Evolutionary conservation across 371 early-diverging fungal species (phyloP), one percentile per base, ranked within the genome.

Genomic region (Mortierella sp.): DNA sequence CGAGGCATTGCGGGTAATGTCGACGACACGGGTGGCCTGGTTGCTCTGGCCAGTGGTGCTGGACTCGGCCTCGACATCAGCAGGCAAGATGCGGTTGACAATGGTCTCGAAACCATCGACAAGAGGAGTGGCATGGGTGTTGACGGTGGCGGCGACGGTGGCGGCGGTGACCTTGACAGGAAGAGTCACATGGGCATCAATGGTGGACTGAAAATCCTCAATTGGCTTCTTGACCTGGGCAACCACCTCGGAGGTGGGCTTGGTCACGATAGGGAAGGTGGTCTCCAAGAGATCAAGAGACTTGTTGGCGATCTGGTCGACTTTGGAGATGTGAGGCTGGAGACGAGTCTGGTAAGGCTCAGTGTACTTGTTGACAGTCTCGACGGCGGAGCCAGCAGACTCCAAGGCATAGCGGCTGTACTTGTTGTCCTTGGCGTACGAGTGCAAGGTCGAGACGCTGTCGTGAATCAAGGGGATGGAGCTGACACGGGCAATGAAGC

Each of bases 401-500:
- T 78, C 73, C 25, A 82, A 71, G 46, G 88, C 91, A 49, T 81
- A 82, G 6, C 85, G 83, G 25, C 87, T 84, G 67, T 87, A 76
- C 28, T 77, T 81, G 76, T 83, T 85, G 63, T 85, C 81, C 52
- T 82, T 86, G 54, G 87, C 89, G 50, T 82, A 80, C 27, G 81
- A 74, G 67, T 80, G 79, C 25, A 85, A 69, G 55, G 83, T 82
- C 13, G 77, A 65, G 47, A 87, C 80, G 4, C 85, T 64, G 48
- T 89, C 88, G 56, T 83, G 85, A 37, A 91, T 78, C 48, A 91
- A 39, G n/a, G 91, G 91, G 16, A 91, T 63, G 43, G 87, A 78
- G 40, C 80, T 80, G 49, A 92, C 86, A 22, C 89, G 85, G 22
- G 77, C 55, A 69, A 82, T 78, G 68, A 86, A 86, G 37, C 79